Conservation (phyloP, 1,284 basidiomycete species). For the Waitea zeae region DNA sequence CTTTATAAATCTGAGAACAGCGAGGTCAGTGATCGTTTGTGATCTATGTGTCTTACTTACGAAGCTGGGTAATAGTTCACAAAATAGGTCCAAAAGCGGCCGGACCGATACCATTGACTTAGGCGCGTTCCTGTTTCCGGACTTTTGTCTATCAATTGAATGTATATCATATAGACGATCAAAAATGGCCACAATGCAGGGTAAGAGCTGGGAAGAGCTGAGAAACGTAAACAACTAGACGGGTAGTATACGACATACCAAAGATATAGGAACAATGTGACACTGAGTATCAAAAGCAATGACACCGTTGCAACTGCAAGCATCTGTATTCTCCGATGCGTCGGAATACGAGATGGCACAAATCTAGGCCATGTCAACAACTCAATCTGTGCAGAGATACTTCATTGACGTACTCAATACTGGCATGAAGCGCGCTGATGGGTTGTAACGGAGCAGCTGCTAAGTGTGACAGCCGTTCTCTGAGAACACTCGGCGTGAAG, state of each 20-base stretch:
- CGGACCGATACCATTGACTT: conserved; percentile 60
- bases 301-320: conserved; percentile 81
- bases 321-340: conserved; percentile 70
- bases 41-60: conserved; percentile 26
- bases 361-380: conserved; percentile 25
- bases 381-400: conserved; percentile 2
- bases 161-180: conserved; percentile 74
- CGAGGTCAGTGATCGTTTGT: background rate
- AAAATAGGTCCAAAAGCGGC: conserved; percentile 70
- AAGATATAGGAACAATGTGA: conserved; percentile 59
- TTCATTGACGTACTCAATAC: conserved; percentile 41
- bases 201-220: conserved; percentile 44
- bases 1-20: background rate
- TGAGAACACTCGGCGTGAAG: conserved; percentile 20
- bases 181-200: conserved; percentile 82
- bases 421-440: conserved; percentile 41
- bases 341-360: conserved; percentile 58
- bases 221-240: conserved; percentile 4
- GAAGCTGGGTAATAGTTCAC: conserved; percentile 87
- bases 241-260: conserved; percentile 34
- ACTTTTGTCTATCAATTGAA: conserved; percentile 55
- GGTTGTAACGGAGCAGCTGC: conserved; percentile 35
- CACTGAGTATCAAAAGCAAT: conserved; percentile 53
- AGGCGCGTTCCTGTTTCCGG: conserved; percentile 68
- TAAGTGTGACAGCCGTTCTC: conserved; percentile 39